Percentiles rank a stretch among this genome's conserved stretches.
These are phyloP conservation scores for Sclerotinia trifoliorum DNA, from an alignment of 2,329 filamentous ascomycete genomes.

Conservation along the genomic window DNA sequence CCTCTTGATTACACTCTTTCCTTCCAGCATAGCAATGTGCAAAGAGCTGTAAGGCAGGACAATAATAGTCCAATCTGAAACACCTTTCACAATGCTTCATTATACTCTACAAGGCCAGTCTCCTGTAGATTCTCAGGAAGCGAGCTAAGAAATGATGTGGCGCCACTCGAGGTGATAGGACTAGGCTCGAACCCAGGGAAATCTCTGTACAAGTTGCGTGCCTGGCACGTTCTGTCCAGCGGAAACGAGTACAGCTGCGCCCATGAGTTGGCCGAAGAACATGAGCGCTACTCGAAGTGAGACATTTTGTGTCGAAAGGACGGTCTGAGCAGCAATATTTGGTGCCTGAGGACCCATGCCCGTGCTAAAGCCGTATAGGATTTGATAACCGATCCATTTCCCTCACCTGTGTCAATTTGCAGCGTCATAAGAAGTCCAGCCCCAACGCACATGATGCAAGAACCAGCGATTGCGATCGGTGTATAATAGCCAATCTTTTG, in stretches of 20 bases:
- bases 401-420: conserved; percentile 40
- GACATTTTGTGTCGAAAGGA: conserved; percentile 50
- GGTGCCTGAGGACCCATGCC: conserved; percentile 48
- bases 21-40: conserved; percentile 58
- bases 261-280: conserved; percentile 19
- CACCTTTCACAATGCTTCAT: conserved; percentile 55
- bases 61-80: conserved; percentile 61
- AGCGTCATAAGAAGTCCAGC: conserved; percentile 41
- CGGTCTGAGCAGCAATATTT: conserved; percentile 47
- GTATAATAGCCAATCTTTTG: conserved; percentile 39
- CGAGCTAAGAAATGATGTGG: conserved; percentile 44
- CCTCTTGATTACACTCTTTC: conserved; percentile 43
- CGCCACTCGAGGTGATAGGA: neutral
- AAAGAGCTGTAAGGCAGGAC: conserved; percentile 54
- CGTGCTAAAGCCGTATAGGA: conserved; percentile 43
- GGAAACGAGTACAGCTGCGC: conserved; percentile 19
- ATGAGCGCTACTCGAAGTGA: conserved; percentile 44
- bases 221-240: conserved; percentile 21
- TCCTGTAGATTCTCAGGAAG: conserved; percentile 45
- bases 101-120: conserved; percentile 56
- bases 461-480: conserved; percentile 28
- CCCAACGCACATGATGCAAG: conserved; percentile 23
- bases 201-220: conserved; percentile 49
- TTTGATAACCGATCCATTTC: conserved; percentile 53
- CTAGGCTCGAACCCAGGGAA: conserved; percentile 23